Evolutionary conservation across 192 early-diverging fungal genomes (phyloP).

Genomic region (Entophlyctis helioformis): DNA sequence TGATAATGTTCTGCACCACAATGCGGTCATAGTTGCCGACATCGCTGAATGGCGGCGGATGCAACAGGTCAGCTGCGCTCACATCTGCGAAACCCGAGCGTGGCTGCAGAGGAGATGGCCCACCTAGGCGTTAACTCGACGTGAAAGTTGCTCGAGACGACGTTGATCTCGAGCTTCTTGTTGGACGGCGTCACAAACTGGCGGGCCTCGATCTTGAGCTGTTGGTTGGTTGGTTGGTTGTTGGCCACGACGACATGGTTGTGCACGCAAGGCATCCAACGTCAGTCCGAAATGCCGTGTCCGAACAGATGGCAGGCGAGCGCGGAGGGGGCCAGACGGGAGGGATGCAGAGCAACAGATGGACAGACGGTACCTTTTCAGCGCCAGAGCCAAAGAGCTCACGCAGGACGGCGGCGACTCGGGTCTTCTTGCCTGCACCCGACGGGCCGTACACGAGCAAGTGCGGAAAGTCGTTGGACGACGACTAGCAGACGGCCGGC

Average conservation of each 20-base stretch:
- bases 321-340: too few species aligned
- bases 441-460: constrained; percentile 90
- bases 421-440: constrained; percentile 94
- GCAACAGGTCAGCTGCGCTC: background rate
- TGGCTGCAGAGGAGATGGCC: background rate
- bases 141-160: constrained; percentile 91
- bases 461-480: constrained; percentile 82
- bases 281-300: too few species aligned
- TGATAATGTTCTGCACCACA: constrained; percentile 90
- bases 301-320: too few species aligned
- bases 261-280: too few species aligned
- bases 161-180: constrained; percentile 73
- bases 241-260: too few species aligned
- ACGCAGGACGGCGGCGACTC: constrained; percentile 71
- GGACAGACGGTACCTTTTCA: constrained; percentile 87
- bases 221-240: too few species aligned
- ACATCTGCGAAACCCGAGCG: background rate
- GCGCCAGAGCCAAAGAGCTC: constrained; percentile 85
- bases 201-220: constrained; percentile 85
- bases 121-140: constrained; percentile 92
- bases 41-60: constrained; percentile 45
- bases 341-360: too few species aligned
- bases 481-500: too few species aligned
- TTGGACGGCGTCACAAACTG: constrained; percentile 73
- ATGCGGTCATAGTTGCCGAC: constrained; percentile 89